phyloP scores from a whole-genome alignment of 805 yeast species.

The Metschnikowia baotianmanensis region DNA sequence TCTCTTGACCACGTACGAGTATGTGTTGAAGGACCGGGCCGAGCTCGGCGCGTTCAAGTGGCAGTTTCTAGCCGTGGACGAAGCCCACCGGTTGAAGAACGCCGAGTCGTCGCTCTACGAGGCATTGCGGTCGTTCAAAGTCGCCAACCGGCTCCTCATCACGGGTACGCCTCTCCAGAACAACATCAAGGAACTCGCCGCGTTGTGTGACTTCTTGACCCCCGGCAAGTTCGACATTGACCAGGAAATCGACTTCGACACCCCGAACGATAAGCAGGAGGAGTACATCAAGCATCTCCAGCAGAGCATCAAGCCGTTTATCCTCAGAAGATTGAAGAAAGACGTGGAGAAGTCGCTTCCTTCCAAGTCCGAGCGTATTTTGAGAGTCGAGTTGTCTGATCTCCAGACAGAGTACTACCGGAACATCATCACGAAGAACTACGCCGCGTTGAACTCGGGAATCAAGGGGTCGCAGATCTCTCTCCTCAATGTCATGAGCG shows the following conservation, averaged over 20 bases:
- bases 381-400: constrained; percentile 93
- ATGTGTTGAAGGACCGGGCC: constrained; percentile 81
- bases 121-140: constrained; percentile 77
- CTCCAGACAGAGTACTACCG: constrained; percentile 93
- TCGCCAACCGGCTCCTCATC: constrained; percentile 78
- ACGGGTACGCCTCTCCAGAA: constrained; percentile 99
- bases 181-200: constrained; percentile 92
- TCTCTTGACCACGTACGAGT: constrained; percentile 93
- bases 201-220: constrained; percentile 91
- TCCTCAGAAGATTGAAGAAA: constrained; percentile 88
- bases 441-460: constrained; percentile 87
- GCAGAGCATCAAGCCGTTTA: constrained; percentile 82
- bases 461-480: constrained; percentile 73
- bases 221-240: constrained; percentile 90
- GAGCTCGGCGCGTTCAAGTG: constrained; percentile 83
- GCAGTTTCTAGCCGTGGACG: constrained; percentile 98
- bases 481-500: constrained; percentile 88
- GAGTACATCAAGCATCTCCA: constrained; percentile 84
- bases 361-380: constrained; percentile 90
- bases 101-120: constrained; percentile 93
- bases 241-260: constrained; percentile 92
- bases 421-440: constrained; percentile 88
- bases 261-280: constrained; percentile 85
- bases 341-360: constrained; percentile 98
- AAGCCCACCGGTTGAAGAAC: constrained; percentile 94